Evolutionary conservation across 805 yeast species (phyloP).

Genomic region (Soucietia sequanensis): DNA sequence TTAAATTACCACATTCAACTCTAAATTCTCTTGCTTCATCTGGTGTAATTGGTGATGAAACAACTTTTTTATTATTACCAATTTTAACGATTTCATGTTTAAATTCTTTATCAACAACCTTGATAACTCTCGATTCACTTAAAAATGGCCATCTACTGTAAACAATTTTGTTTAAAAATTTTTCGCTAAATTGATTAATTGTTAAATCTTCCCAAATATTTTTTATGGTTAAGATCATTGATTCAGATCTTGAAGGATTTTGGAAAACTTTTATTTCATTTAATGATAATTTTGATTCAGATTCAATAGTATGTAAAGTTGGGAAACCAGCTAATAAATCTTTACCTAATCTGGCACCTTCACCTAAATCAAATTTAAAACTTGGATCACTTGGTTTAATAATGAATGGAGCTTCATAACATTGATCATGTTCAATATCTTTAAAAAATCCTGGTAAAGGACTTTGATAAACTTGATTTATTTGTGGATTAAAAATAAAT

Average conservation of each 20-base stretch:
- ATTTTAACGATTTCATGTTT: slow-evolving; percentile 45
- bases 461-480: slow-evolving; percentile 62
- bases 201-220: slow-evolving; percentile 55
- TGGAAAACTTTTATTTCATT: slow-evolving; percentile 78
- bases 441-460: slow-evolving; percentile 76
- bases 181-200: slow-evolving; percentile 62
- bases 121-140: slow-evolving; percentile 70
- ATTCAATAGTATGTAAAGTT: slow-evolving; percentile 68
- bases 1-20: slow-evolving; percentile 38
- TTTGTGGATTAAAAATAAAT: slow-evolving; percentile 76
- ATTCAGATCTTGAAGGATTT: slow-evolving; percentile 78
- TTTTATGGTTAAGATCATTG: slow-evolving; percentile 65
- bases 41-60: slow-evolving; percentile 33
- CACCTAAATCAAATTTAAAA: slow-evolving; percentile 55
- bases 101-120: slow-evolving; percentile 54
- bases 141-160: slow-evolving; percentile 91
- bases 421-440: slow-evolving; percentile 77
- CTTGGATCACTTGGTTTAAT: slow-evolving; percentile 49
- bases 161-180: slow-evolving; percentile 59
- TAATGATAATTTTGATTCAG: slow-evolving; percentile 49
- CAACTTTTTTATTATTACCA: slow-evolving; percentile 18
- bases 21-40: slow-evolving; percentile 51
- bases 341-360: slow-evolving; percentile 68
- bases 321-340: slow-evolving; percentile 89
- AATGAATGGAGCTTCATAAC: slow-evolving; percentile 59